These are phyloP conservation scores for Testicularia cyperi DNA, from an alignment of 1,284 basidiomycete species.

Conservation along the genomic window DNA sequence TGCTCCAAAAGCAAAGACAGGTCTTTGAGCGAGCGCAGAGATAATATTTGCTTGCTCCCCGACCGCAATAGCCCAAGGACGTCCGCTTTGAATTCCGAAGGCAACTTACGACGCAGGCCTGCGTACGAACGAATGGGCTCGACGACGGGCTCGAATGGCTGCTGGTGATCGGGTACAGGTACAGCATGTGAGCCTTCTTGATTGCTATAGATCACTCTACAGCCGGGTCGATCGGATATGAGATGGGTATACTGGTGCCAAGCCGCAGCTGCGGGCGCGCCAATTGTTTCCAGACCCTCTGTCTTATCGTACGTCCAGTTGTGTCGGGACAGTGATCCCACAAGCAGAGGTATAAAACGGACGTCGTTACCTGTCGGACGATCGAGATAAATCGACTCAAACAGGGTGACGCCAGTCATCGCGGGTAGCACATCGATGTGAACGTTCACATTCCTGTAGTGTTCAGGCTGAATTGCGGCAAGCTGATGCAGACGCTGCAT, in stretches of 20 bases:
- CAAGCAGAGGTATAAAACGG: constrained; percentile 1
- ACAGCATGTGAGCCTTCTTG: too few relatives aligned
- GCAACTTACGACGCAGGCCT: constrained; percentile 14
- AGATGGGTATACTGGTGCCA: constrained; percentile 36
- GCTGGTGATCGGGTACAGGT: constrained; percentile 4
- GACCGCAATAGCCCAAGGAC: constrained; percentile 4
- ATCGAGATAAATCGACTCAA: constrained; percentile 70
- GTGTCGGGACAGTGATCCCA: constrained; percentile 1
- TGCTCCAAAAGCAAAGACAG: background rate
- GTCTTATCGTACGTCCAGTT: constrained; percentile 53
- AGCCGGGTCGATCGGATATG: constrained; percentile 23
- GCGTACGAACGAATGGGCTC: constrained; percentile 7
- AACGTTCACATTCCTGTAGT: constrained; percentile 5
- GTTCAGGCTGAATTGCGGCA: too few relatives aligned
- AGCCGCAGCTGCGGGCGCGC: constrained; percentile 3
- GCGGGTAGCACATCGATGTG: constrained; percentile 81
- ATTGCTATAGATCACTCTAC: too few relatives aligned
- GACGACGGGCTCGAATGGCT: constrained; percentile 20
- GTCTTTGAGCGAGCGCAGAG: background rate
- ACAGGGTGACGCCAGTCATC: constrained; percentile 86
- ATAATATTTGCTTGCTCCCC: background rate
- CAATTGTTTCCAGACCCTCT: constrained; percentile 25
- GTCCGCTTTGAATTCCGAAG: constrained; percentile 7
- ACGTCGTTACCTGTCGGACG: constrained; percentile 2
- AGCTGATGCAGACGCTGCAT: constrained; percentile 68